phyloP scores from a whole-genome alignment of 1,284 basidiomycete species.

The Cutaneotrichosporon curvatum region DNA sequence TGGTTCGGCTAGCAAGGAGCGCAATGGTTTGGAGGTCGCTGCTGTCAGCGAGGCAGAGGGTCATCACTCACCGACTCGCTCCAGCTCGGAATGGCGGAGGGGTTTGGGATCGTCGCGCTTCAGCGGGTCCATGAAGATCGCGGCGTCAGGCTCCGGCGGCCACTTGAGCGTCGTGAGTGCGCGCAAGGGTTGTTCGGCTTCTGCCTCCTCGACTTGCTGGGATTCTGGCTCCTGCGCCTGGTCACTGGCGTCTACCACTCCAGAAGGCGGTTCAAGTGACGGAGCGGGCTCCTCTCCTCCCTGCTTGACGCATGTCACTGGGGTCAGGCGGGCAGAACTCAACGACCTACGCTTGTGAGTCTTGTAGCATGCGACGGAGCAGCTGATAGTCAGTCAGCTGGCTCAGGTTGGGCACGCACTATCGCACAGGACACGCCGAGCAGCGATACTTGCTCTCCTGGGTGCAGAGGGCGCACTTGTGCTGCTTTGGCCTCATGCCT shows the following conservation, averaged over 20 bases:
- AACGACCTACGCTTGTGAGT: slow-evolving; percentile 35
- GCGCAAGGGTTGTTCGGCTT: slow-evolving; percentile 6
- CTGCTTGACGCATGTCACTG: slow-evolving; percentile 4
- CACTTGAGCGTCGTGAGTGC: slow-evolving; percentile 34
- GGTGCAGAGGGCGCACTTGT: slow-evolving; percentile 31
- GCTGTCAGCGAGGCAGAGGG: slow-evolving; percentile 6
- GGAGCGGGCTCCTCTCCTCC: slow-evolving; percentile 7
- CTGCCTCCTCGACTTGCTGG: slow-evolving; percentile 1
- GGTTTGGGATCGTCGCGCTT: slow-evolving; percentile 43
- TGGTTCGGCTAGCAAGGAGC: slow-evolving; percentile 28
- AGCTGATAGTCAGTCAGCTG: slow-evolving; percentile 25
- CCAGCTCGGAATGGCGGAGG: slow-evolving; percentile 34
- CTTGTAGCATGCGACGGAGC: slow-evolving; percentile 45
- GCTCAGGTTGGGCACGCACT: slow-evolving; percentile 26
- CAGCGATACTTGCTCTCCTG: slow-evolving; percentile 40
- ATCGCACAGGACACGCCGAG: slow-evolving; percentile 36
- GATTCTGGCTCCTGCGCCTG: not conserved
- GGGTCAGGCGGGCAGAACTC: not conserved
- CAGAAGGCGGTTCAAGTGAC: not conserved
- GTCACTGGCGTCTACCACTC: too few relatives aligned
- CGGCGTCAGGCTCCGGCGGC: slow-evolving; percentile 41
- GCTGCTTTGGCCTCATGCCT: slow-evolving; percentile 8
- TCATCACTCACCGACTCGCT: slow-evolving; percentile 36
- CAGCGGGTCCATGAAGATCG: slow-evolving; percentile 39
- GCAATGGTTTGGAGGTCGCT: slow-evolving; percentile 35